These are phyloP conservation scores for Macaranga tanarius DNA, from an alignment of 441 rosid genomes.

Conservation along the genomic window DNA sequence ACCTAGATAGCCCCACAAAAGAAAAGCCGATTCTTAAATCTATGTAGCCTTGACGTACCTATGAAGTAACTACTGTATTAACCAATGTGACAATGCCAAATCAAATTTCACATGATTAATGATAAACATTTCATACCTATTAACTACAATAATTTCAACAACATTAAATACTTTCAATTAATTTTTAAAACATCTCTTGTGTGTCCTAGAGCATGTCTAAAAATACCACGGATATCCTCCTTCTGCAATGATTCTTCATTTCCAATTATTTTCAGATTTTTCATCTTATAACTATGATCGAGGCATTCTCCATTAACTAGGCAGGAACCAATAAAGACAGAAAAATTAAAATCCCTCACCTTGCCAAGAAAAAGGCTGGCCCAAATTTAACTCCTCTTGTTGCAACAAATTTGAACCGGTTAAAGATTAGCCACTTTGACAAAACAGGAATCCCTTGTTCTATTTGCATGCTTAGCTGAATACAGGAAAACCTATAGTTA, in stretches of 20 bases:
- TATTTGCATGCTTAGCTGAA: constrained; percentile 80
- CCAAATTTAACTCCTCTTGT: constrained; percentile 85
- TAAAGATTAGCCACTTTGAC: constrained; percentile 89
- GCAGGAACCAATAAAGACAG: constrained; percentile 8
- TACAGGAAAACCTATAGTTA: constrained; percentile 29
- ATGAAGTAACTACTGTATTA: too few species aligned
- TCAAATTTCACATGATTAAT: neutral
- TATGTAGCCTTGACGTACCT: neutral
- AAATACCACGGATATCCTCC: neutral
- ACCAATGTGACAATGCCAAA: too few species aligned
- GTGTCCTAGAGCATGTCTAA: constrained; percentile 11
- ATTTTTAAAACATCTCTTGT: constrained; percentile 6
- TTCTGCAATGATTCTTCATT: constrained; percentile 1
- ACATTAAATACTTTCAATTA: neutral
- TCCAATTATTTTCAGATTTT: constrained; percentile 1
- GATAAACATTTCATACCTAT: neutral
- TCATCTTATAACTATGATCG: neutral
- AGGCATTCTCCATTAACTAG: neutral
- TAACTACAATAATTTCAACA: neutral
- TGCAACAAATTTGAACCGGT: constrained; percentile 78
- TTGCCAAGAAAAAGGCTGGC: constrained; percentile 81
- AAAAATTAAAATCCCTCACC: constrained; percentile 42
- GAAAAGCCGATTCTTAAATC: neutral
- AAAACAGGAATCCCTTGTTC: constrained; percentile 95
- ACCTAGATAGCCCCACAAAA: neutral